Evolutionary conservation across 1,284 basidiomycete species (phyloP), one percentile per base, ranked within the genome.

Genomic region (Polyporus tsugae): DNA sequence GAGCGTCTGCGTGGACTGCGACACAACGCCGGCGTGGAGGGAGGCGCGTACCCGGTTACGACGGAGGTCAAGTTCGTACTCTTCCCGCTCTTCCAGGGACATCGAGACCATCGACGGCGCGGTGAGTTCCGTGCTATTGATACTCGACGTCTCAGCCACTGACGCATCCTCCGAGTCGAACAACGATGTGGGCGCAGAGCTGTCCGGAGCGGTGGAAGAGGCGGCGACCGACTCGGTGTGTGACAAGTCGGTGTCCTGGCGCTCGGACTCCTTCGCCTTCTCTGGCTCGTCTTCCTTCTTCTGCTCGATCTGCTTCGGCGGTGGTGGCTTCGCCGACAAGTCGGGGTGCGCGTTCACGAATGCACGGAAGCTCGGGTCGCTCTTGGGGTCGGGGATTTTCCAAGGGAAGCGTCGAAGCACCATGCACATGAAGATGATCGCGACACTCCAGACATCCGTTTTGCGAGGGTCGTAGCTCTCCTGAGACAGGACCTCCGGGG

Each of bases 351-450:
- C 94, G 74, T 92, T 88, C 73, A 99, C 92, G 78, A 98, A 99
- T 9, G 95, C 91, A 70, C 92, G 88, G 85, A 95, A 99, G 78
- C 91, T 94, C 64, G 94, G 89, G 78, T 99, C 98, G 39, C 91
- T 90, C 87, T 98, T 98, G 76, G 91, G 86, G 80, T 99, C 97
- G 29, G 97, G 97, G 68, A 99, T 93, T 82, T 97, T 99, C 98
- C 98, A 99, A 2, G 98, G 98, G 86, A 99, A 99, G 62, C 98
- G 89, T 62, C 97, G 88, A 58, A 99, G 87, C 70, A 98, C 86
- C 98, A 99, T 99, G 85, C 98, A 99, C 84, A 99, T 90, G 86
- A 99, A 99, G 76, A 99, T 99, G 82, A 99, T 97, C 64, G 95
- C 98, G 58, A 97, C 91, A 74, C 94, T 95, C 98, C 98, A 99